phyloP scores from a whole-genome alignment of 1,284 basidiomycete genomes.

The Schizopora paradoxa region DNA sequence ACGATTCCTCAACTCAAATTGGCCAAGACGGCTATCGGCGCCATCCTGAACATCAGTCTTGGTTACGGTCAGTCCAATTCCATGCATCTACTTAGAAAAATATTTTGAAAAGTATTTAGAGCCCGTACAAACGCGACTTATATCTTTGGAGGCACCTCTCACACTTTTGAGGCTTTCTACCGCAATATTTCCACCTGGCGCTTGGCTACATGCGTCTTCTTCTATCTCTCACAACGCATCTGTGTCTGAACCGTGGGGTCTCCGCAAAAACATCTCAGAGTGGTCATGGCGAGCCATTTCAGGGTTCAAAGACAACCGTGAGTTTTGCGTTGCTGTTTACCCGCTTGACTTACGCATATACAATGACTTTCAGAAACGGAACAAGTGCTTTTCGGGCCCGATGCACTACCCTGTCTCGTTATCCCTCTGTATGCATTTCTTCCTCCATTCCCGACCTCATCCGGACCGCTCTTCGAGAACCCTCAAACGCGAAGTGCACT shows the following conservation, averaged over 20 bases:
- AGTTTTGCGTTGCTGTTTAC: conserved; percentile 23
- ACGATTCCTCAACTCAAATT: conserved; percentile 62
- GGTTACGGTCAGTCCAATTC: conserved; percentile 56
- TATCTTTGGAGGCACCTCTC: conserved; percentile 57
- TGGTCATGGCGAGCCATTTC: conserved; percentile 76
- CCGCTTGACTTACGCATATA: neutral
- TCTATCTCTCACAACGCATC: conserved; percentile 25
- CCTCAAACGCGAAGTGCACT: conserved; percentile 45
- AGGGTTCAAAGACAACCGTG: conserved; percentile 59
- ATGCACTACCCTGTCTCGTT: conserved; percentile 58
- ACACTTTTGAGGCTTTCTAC: conserved; percentile 64
- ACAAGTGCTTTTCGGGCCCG: conserved; percentile 51
- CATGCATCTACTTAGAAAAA: conserved; percentile 1
- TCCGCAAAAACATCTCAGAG: conserved; percentile 57
- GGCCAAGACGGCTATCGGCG: conserved; percentile 73
- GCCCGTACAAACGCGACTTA: conserved; percentile 60
- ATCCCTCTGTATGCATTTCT: conserved; percentile 52
- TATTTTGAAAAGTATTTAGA: conserved; percentile 39
- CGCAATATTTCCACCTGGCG: conserved; percentile 63
- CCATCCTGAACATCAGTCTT: conserved; percentile 74
- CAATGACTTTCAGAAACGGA: conserved; percentile 29
- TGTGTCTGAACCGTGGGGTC: conserved; percentile 58
- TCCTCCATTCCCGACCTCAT: conserved; percentile 41
- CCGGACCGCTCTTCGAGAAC: conserved; percentile 36
- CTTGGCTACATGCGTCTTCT: conserved; percentile 43